Base-by-base conservation (phyloP, 2,329 filamentous ascomycete species). In the Botrytis fragariae region DNA sequence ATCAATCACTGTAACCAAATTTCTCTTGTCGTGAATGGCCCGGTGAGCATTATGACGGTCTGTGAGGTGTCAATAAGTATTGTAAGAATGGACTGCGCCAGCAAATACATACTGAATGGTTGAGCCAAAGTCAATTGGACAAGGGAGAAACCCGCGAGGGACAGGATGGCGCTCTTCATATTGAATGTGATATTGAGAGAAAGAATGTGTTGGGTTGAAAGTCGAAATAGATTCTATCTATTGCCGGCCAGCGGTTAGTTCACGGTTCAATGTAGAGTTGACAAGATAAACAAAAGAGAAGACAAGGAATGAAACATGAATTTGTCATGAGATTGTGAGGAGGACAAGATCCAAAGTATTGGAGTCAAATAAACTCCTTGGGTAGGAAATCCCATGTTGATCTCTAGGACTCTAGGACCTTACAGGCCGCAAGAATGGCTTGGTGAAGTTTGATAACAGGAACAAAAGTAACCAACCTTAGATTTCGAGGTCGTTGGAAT, bases 91-190 rank as follows among this genome's bases (percentile, higher is more conserved):
- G 35, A 3, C 25, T 42, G 29, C 45, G 35, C 32, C 45, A 29
- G 37, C 51, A 9, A 29, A 18, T 18, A 75, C 73, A 69, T 72
- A 78, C 76, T 69, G 54, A 75, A 74, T 63, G 83, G 86, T 76
- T 85, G 84, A 61, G 84, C 84, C 74, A 80, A 80, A 57, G 81
- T 82, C 72, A 85, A 79, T 74, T 81, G 80, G 61, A 85, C 78
- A 74, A 87, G 78, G 67, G 82, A 79, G 69, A 83, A 73, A 51
- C 83, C 77, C 68, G 82, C 80, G 73, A 84, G 73, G 74, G 80
- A 80, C 67, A 85, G 78, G 69, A 74, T 75, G 65, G 80, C 76
- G 74, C 80, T 78, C 82, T 84, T 86, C 86, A 88, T 88, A 73
- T 76, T 83, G 75, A 76, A 71, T 44, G 35, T 51, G 42, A 37